Evolutionary conservation across 352 stramenopile species (phyloP).

Genomic region (Pythium phragmiticola): DNA sequence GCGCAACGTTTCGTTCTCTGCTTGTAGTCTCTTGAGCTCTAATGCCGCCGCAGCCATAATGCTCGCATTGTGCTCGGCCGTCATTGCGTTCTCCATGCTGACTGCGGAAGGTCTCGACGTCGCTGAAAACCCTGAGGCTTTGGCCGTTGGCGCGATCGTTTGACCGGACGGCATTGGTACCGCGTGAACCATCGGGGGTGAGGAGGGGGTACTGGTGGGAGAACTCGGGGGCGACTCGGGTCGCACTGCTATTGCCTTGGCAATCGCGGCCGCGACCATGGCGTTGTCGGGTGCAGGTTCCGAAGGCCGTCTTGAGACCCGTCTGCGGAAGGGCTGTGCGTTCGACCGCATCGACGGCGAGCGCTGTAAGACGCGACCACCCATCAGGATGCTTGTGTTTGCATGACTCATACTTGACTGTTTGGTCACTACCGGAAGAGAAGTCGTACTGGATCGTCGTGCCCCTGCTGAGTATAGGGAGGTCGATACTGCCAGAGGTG

Average conservation of each 20-base stretch:
- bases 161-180: not conserved
- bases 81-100: not conserved
- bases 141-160: not conserved
- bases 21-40: conserved; percentile 12
- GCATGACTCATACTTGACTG: not conserved
- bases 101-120: not conserved
- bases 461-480: not conserved
- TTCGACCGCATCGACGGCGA: conserved; percentile 22
- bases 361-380: conserved; percentile 6
- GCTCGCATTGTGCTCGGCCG: not conserved
- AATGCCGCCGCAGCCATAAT: not conserved
- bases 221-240: conserved; percentile 15
- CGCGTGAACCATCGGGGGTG: not conserved
- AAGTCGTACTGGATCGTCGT: conserved; percentile 18
- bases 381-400: not conserved
- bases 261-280: not conserved
- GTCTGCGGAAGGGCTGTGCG: conserved; percentile 11
- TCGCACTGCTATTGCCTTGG: not conserved
- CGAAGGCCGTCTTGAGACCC: conserved; percentile 20
- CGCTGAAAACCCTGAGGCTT: not conserved
- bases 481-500: conserved; percentile 11
- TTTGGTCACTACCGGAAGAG: not conserved
- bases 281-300: conserved; percentile 3
- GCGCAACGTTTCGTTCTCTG: conserved; percentile 30
- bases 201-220: not conserved